These are phyloP conservation scores for Penicillium polonicum DNA, from an alignment of 2,329 filamentous ascomycete species.

Conservation along the genomic window DNA sequence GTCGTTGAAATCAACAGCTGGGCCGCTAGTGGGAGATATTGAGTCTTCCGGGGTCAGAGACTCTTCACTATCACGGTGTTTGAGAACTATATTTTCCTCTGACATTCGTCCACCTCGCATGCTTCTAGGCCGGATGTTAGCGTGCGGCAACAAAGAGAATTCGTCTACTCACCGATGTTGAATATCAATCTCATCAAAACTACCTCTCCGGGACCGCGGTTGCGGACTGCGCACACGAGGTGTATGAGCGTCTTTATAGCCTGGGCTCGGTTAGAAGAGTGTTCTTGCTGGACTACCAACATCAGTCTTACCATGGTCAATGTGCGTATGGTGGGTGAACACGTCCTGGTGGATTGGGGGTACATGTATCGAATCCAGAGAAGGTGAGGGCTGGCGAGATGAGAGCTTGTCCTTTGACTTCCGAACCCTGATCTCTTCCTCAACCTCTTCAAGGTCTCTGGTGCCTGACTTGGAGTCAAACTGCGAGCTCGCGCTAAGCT, in stretches of 20 bases:
- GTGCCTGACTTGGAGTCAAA: background rate
- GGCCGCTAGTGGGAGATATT: constrained; percentile 40
- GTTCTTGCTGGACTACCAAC: background rate
- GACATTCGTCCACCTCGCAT: constrained; percentile 27
- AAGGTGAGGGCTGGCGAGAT: constrained; percentile 54
- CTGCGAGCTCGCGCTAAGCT: background rate
- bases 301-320: constrained; percentile 70
- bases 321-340: constrained; percentile 82
- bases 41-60: constrained; percentile 23
- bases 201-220: constrained; percentile 30
- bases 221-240: constrained; percentile 32
- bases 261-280: constrained; percentile 18
- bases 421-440: constrained; percentile 15
- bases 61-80: constrained; percentile 39
- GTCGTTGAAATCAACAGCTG: constrained; percentile 15
- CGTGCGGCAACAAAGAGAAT: background rate
- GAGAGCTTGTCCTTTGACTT: constrained; percentile 18
- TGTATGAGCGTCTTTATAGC: constrained; percentile 25
- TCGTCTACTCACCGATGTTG: constrained; percentile 47
- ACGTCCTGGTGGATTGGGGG: constrained; percentile 85
- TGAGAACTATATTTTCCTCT: constrained; percentile 32
- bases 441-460: constrained; percentile 10
- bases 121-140: constrained; percentile 6
- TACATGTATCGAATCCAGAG: constrained; percentile 63
- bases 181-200: constrained; percentile 57